Percentiles rank a stretch among this genome's conserved stretches.
phyloP scores from a whole-genome alignment of 805 yeast genomes.

The Komagataella kurtzmanii region DNA sequence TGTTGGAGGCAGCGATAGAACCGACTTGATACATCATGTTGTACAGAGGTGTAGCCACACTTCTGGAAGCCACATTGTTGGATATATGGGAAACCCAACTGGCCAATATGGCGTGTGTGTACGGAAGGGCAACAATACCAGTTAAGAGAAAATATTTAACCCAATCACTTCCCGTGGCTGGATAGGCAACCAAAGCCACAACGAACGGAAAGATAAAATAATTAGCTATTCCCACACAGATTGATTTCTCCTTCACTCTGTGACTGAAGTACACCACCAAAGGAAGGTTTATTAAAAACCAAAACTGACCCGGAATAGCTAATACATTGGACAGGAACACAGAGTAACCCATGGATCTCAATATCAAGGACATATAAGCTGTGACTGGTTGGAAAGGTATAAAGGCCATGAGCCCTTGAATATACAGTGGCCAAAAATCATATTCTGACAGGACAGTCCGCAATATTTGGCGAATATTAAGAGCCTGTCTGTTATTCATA shows the following conservation, averaged over 20 bases:
- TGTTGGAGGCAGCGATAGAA: constrained; percentile 13
- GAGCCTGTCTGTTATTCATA: constrained; percentile 41
- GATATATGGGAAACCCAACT: constrained; percentile 12
- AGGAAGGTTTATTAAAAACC: constrained; percentile 18
- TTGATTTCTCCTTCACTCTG: constrained; percentile 11
- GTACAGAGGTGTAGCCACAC: constrained; percentile 17
- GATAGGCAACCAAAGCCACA: constrained; percentile 6
- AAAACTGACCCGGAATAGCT: constrained; percentile 31
- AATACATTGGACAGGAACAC: constrained; percentile 38
- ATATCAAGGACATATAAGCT: constrained; percentile 28
- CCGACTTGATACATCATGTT: constrained; percentile 17
- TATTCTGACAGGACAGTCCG: constrained; percentile 25
- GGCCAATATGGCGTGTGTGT: constrained; percentile 8
- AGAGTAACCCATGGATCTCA: constrained; percentile 31
- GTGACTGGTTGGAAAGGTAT: constrained; percentile 20
- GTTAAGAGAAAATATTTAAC: constrained; percentile 5
- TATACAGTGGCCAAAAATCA: constrained; percentile 35
- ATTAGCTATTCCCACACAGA: constrained; percentile 18
- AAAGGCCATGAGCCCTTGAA: constrained; percentile 25
- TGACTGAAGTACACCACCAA: constrained; percentile 20
- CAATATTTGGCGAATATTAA: constrained; percentile 22
- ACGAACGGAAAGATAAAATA: constrained; percentile 18
- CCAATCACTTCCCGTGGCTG: constrained; percentile 4
- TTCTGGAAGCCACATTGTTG: constrained; percentile 13
- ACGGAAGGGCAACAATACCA: constrained; percentile 23